Evolutionary conservation across 2,329 filamentous ascomycete genomes (phyloP).

Genomic region (Thielaviopsis musarum): DNA sequence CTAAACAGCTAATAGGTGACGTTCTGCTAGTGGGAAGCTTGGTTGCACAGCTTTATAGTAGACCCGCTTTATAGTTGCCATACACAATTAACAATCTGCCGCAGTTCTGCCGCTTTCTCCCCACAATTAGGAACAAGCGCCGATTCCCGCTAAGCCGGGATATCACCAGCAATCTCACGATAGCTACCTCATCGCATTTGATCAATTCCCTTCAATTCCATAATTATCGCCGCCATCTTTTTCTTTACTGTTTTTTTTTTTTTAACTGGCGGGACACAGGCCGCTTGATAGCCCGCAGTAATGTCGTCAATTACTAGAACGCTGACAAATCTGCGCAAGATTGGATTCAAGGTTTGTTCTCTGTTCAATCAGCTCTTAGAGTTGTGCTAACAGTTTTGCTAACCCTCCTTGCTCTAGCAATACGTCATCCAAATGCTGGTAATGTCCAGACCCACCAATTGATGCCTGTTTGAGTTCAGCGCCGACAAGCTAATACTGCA

Average conservation of each 20-base stretch:
- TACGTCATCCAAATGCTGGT: constrained; percentile 86
- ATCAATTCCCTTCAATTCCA: background rate
- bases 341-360: constrained; percentile 62
- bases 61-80: background rate
- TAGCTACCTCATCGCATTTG: background rate
- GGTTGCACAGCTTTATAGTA: background rate
- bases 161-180: background rate
- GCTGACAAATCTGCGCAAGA: constrained; percentile 67
- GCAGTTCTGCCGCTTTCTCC: background rate
- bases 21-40: background rate
- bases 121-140: background rate
- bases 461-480: background rate
- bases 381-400: constrained; percentile 3
- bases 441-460: constrained; percentile 18
- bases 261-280: background rate
- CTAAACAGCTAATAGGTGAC: too few relatives aligned
- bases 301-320: constrained; percentile 92
- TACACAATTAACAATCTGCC: background rate
- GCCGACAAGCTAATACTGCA: background rate
- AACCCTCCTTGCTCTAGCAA: constrained; percentile 38
- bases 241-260: background rate
- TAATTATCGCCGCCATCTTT: background rate
- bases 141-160: background rate
- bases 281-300: constrained; percentile 15
- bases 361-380: background rate